Base-by-base conservation (phyloP, 2,329 filamentous ascomycete species). In the Apiospora koreana region DNA sequence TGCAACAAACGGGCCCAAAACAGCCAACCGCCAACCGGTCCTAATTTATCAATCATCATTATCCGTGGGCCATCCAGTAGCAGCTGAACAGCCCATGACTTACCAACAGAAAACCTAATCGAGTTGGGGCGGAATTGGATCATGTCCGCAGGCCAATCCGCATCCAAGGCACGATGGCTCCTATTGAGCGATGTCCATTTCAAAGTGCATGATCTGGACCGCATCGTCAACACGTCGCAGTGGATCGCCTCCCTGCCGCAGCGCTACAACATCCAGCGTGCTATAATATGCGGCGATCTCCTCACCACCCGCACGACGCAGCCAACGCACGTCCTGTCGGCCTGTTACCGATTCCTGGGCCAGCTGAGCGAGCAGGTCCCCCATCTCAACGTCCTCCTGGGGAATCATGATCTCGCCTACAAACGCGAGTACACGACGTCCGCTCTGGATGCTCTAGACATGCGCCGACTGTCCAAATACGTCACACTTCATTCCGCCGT, bases 401-500 rank as follows among this genome's bases (percentile, higher is more conserved):
- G 79, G 23, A 80, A 80, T 45, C 79, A 80, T 72, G 79, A 80
- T 70, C 73, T 80, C 21, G 78, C 78, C 28, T 78, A 79, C 71
- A 73, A 74, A 21, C 74, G 73, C 31, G 78, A 79, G 67, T 77
- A 78, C 62, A 50, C 71, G 67, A 79, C 76, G 6, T 75, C 78
- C 1, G 77, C 78, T n/a, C 73, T 80, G 45, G 78, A 80, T 50
- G 77, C 75, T 5, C 72, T 80, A 42, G 69, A 71, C 28, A 75
- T 77, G 18, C 65, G 58, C 31, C 76, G 76, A 2, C 28, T 80
- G 21, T 68, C 71, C 7, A 75, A 74, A 6, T 76, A 75, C 54
- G 68, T 79, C 18, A 72, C 76, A 48, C 69, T 79, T 25, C 77
- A 80, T 54, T 72, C 73, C 5, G 69, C 73, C 28, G 69, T 79